Percentiles rank a stretch among this genome's conserved stretches.
Conservation (phyloP, 495 filamentous ascomycete species). For the Ramalina peruviana region DNA sequence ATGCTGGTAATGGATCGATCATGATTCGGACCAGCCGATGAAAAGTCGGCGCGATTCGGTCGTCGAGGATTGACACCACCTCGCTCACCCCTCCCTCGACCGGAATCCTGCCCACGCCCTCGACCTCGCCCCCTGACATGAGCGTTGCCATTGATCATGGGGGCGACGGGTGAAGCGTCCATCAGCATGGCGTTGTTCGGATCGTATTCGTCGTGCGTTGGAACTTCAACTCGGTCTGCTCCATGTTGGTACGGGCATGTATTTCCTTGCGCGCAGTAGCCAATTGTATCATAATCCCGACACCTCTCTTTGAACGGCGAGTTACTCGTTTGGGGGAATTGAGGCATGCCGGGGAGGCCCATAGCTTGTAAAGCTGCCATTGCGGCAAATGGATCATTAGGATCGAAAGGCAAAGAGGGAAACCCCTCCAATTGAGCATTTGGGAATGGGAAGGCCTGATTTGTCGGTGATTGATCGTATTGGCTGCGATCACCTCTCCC, state of each 20-base stretch:
- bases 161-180: constrained; percentile 14
- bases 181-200: constrained; percentile 50
- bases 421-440: constrained; percentile 9
- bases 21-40: constrained; percentile 56
- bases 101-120: constrained; percentile 30
- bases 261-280: constrained; percentile 65
- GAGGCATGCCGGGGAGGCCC: constrained; percentile 44
- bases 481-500: constrained; percentile 18
- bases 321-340: constrained; percentile 18
- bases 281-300: constrained; percentile 77
- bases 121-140: constrained; percentile 18
- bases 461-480: constrained; percentile 1
- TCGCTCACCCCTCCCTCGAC: constrained; percentile 31
- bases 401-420: not conserved
- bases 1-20: constrained; percentile 67
- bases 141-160: constrained; percentile 8
- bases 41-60: constrained; percentile 52
- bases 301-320: constrained; percentile 34
- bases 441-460: constrained; percentile 8
- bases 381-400: constrained; percentile 48
- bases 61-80: constrained; percentile 24
- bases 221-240: constrained; percentile 38
- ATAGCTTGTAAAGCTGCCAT: constrained; percentile 59
- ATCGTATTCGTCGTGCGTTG: constrained; percentile 61
- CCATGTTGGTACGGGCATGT: constrained; percentile 77